phyloP scores from a whole-genome alignment of 768 basidiomycete species.

The Serendipita sp. region DNA sequence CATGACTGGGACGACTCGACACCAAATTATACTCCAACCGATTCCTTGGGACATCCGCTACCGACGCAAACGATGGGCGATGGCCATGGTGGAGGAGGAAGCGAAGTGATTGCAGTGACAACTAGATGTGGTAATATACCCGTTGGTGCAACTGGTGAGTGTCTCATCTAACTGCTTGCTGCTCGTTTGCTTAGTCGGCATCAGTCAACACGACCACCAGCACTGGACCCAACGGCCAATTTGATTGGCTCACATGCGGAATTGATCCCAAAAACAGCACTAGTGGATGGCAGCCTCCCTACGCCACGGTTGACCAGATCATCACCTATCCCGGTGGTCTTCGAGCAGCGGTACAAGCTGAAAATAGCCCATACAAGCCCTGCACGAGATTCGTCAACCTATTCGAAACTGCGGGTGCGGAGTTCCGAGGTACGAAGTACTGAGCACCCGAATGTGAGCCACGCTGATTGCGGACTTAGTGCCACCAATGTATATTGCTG shows the following conservation, averaged over 20 bases:
- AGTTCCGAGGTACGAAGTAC: neutral
- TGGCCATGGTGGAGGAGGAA: neutral
- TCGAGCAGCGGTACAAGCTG: neutral
- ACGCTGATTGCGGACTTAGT: constrained; percentile 21
- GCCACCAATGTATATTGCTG: constrained; percentile 63
- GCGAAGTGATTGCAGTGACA: neutral
- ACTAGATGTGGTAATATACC: neutral
- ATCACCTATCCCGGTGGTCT: constrained; percentile 11
- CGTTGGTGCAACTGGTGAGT: neutral
- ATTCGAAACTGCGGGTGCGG: constrained; percentile 29
- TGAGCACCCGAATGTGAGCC: neutral
- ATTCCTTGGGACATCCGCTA: neutral
- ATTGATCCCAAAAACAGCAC: constrained; percentile 24
- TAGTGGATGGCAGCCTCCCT: constrained; percentile 59
- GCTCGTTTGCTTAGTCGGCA: too few relatives aligned
- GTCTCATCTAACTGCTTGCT: neutral
- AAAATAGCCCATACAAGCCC: constrained; percentile 38
- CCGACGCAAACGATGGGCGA: constrained; percentile 2
- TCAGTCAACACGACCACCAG: neutral
- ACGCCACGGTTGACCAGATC: constrained; percentile 34
- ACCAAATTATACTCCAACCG: constrained; percentile 5
- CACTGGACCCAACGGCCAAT: constrained; percentile 22
- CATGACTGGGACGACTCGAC: neutral
- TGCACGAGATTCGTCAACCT: constrained; percentile 35
- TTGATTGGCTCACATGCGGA: constrained; percentile 69